Conservation (phyloP, 2,329 filamentous ascomycete genomes). For the Phaeosphaeriaceae sp. region DNA sequence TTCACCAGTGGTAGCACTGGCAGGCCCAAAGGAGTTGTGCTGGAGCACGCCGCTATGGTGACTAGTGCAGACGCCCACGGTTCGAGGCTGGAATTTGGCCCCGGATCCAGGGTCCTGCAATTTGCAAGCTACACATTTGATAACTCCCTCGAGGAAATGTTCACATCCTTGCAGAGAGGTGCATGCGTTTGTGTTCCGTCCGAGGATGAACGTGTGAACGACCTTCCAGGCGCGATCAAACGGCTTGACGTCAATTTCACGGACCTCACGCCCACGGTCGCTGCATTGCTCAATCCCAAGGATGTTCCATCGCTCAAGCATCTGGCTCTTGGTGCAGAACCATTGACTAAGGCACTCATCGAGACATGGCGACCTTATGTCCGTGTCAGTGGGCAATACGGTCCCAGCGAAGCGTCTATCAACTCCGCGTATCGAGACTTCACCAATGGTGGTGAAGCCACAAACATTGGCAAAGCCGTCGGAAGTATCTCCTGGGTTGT, state of each 20-base stretch:
- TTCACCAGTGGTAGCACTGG: constrained; percentile 46
- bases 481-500: constrained; percentile 45
- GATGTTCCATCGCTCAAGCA: constrained; percentile 55
- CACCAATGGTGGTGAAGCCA: constrained; percentile 39
- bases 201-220: constrained; percentile 62
- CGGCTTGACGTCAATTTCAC: constrained; percentile 38
- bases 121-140: constrained; percentile 63
- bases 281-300: constrained; percentile 55
- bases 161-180: constrained; percentile 60
- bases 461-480: constrained; percentile 42
- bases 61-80: constrained; percentile 43
- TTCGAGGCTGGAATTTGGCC: constrained; percentile 31
- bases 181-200: constrained; percentile 64
- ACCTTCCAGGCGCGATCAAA: constrained; percentile 54
- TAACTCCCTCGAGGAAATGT: constrained; percentile 63
- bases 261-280: constrained; percentile 68
- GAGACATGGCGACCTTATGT: constrained; percentile 35
- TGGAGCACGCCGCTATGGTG: constrained; percentile 42
- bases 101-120: constrained; percentile 43
- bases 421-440: constrained; percentile 42
- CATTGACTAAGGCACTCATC: constrained; percentile 43
- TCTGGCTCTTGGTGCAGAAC: constrained; percentile 56
- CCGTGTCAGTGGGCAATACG: constrained; percentile 40
- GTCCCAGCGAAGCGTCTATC: constrained; percentile 43
- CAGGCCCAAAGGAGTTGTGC: constrained; percentile 42